phyloP scores from a whole-genome alignment of 306 rosid genomes.

The Sophora flavescens region DNA sequence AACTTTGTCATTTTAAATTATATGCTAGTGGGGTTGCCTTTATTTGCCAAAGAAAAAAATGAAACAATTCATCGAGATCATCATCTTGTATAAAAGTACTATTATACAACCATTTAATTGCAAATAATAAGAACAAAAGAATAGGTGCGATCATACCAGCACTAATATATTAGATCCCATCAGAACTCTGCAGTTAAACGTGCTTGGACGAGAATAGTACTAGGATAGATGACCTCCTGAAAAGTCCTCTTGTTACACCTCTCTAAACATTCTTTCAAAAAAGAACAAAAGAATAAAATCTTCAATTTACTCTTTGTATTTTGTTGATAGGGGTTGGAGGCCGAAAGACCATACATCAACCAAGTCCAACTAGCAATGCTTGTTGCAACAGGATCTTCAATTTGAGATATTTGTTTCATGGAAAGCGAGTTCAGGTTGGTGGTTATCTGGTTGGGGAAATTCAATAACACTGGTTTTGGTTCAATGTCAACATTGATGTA shows the following conservation, averaged over 20 bases:
- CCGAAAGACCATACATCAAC: neutral
- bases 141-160: too few species aligned
- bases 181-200: too few species aligned
- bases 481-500: neutral
- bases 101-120: too few species aligned
- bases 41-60: neutral
- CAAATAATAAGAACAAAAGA: too few species aligned
- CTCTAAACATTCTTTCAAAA: too few species aligned
- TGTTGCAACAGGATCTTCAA: neutral
- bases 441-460: neutral
- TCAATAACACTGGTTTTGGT: neutral
- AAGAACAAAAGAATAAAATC: neutral
- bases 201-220: too few species aligned
- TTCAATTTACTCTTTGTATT: neutral
- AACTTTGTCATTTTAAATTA: neutral
- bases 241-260: too few species aligned
- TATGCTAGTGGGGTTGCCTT: neutral
- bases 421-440: neutral
- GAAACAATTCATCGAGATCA: neutral
- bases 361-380: neutral
- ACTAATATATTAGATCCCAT: too few species aligned
- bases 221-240: too few species aligned
- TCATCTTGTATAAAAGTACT: neutral
- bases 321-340: neutral
- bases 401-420: constrained; percentile 1